These are phyloP conservation scores for Serendipita sp. DNA, from an alignment of 768 basidiomycete species.

Conservation along the genomic window DNA sequence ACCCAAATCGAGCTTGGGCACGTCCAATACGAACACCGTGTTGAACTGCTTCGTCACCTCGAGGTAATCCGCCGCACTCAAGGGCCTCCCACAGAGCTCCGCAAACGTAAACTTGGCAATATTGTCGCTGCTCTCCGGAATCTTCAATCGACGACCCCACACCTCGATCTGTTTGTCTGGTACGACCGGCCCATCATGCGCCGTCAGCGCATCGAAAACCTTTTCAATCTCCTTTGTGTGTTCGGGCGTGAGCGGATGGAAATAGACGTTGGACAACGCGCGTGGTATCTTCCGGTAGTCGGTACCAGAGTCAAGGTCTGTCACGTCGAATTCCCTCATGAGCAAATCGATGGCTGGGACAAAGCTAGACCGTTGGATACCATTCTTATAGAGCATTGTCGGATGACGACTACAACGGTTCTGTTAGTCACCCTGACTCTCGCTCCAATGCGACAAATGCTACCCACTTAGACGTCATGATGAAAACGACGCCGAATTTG, in stretches of 20 bases:
- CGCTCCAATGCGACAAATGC: background rate
- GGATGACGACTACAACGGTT: slow-evolving; percentile 66
- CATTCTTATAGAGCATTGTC: slow-evolving; percentile 95
- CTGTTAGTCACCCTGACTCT: background rate
- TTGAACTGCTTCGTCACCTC: slow-evolving; percentile 80
- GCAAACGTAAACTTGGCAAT: slow-evolving; percentile 79
- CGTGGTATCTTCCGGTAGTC: slow-evolving; percentile 93
- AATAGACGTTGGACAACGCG: slow-evolving; percentile 88
- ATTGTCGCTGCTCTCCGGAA: slow-evolving; percentile 65
- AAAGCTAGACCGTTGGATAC: slow-evolving; percentile 91
- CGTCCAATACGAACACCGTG: slow-evolving; percentile 74
- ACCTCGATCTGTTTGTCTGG: slow-evolving; percentile 50
- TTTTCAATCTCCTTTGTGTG: slow-evolving; percentile 61
- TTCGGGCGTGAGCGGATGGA: slow-evolving; percentile 54
- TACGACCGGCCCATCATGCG: slow-evolving; percentile 39
- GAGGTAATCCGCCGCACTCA: slow-evolving; percentile 91
- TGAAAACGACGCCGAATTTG: slow-evolving; percentile 77
- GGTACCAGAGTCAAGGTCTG: slow-evolving; percentile 89
- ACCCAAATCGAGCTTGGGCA: slow-evolving; percentile 76
- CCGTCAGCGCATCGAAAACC: slow-evolving; percentile 62
- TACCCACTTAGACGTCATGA: slow-evolving; percentile 95
- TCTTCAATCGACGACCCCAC: slow-evolving; percentile 76
- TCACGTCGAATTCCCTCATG: slow-evolving; percentile 72
- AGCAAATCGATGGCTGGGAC: slow-evolving; percentile 88
- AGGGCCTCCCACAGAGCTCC: slow-evolving; percentile 73